A percentile compares a stretch with the other conserved stretches of the same genome.
phyloP scores from a whole-genome alignment of 192 early-diverging fungal species.

The Jimgerdemannia flammicorona region DNA sequence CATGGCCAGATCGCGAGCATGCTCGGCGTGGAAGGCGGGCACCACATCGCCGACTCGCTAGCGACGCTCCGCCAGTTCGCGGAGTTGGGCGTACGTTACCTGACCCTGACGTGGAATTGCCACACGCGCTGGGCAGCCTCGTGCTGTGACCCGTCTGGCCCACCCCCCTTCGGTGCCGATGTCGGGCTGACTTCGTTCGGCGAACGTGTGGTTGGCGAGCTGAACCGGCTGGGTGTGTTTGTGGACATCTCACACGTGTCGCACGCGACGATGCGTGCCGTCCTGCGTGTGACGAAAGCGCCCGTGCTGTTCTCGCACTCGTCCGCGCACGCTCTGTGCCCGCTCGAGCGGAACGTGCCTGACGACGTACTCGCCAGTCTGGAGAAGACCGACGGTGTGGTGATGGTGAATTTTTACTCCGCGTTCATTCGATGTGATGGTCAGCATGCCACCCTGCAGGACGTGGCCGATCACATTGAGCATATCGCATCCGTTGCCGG shows the following conservation, averaged over 20 bases:
- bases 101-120: slow-evolving; percentile 66
- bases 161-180: slow-evolving; percentile 32
- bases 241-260: slow-evolving; percentile 67
- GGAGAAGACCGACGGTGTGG: slow-evolving; percentile 48
- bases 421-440: slow-evolving; percentile 38
- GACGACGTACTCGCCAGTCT: slow-evolving; percentile 46
- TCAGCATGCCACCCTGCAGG: slow-evolving; percentile 23
- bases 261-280: slow-evolving; percentile 53
- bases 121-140: slow-evolving; percentile 56
- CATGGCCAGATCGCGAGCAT: slow-evolving; percentile 51
- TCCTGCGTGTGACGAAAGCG: slow-evolving; percentile 41
- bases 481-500: slow-evolving; percentile 52
- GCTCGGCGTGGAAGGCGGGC: slow-evolving; percentile 66
- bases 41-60: slow-evolving; percentile 59
- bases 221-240: slow-evolving; percentile 71
- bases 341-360: slow-evolving; percentile 57
- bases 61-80: slow-evolving; percentile 47
- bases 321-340: slow-evolving; percentile 44
- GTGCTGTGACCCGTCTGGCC: slow-evolving; percentile 35
- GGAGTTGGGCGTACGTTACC: slow-evolving; percentile 60
- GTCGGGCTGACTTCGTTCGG: slow-evolving; percentile 56
- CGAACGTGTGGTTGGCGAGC: slow-evolving; percentile 48
- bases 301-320: slow-evolving; percentile 64
- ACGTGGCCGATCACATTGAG: slow-evolving; percentile 57
- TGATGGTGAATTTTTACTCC: slow-evolving; percentile 61